phyloP scores from a whole-genome alignment of 2,329 filamentous ascomycete species.

The Fusarium keratoplasticum region DNA sequence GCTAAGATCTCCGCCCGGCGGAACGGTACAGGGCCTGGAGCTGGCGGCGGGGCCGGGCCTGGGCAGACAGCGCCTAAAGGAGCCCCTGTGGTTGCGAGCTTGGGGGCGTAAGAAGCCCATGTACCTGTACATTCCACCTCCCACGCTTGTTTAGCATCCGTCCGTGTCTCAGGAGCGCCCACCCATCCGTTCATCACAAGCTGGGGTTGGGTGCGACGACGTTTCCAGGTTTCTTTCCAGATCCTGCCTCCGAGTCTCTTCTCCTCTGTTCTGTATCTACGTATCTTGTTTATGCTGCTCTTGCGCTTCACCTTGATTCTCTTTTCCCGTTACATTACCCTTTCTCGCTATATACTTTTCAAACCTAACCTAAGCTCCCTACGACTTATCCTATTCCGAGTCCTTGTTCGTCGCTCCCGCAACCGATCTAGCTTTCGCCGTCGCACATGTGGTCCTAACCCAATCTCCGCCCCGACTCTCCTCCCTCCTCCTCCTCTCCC shows the following conservation, averaged over 20 bases:
- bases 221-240: slow-evolving; percentile 37
- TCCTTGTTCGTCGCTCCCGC: slow-evolving; percentile 36
- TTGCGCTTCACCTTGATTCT: neutral
- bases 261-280: slow-evolving; percentile 4
- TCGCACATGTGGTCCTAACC: slow-evolving; percentile 44
- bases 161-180: slow-evolving; percentile 32
- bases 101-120: neutral
- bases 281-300: slow-evolving; percentile 2
- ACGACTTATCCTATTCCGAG: slow-evolving; percentile 18
- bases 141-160: neutral
- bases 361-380: neutral
- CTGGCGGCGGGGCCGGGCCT: neutral
- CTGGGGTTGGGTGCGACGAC: slow-evolving; percentile 29
- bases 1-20: slow-evolving; percentile 30
- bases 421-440: slow-evolving; percentile 24
- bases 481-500: slow-evolving; percentile 3
- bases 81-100: neutral
- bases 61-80: slow-evolving; percentile 32
- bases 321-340: neutral
- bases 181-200: slow-evolving; percentile 34
- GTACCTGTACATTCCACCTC: slow-evolving; percentile 21
- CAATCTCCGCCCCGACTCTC: slow-evolving; percentile 22
- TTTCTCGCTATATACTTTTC: neutral
- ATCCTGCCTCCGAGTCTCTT: slow-evolving; percentile 4
- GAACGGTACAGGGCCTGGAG: slow-evolving; percentile 18